Percentiles rank a stretch among this genome's conserved stretches.
Evolutionary conservation across 2,329 filamentous ascomycete species (phyloP).

Genomic region (Botrytis fabae): DNA sequence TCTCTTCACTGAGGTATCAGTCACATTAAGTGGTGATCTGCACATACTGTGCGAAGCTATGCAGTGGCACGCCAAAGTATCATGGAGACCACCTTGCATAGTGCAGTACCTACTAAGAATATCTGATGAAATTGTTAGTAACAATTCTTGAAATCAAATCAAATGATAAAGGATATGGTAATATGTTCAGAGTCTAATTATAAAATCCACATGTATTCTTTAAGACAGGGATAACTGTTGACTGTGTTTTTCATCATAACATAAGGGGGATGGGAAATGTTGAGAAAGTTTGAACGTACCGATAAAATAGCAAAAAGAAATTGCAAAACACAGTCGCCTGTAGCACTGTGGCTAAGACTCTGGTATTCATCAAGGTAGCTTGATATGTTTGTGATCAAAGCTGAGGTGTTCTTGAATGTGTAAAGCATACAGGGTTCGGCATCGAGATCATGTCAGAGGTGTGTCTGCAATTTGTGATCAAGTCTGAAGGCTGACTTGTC

Average conservation of each 20-base stretch:
- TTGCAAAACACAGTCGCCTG: background rate
- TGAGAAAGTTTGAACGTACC: slow-evolving; percentile 10
- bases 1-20: background rate
- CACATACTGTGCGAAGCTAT: background rate
- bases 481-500: background rate
- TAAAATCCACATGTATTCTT: slow-evolving; percentile 24
- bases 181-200: slow-evolving; percentile 26
- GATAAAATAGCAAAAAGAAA: background rate
- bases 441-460: background rate
- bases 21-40: background rate
- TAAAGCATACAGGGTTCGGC: background rate
- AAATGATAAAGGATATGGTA: background rate
- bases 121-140: slow-evolving; percentile 9
- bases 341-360: background rate
- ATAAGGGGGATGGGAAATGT: background rate
- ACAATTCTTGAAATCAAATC: slow-evolving; percentile 6
- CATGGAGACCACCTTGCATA: background rate
- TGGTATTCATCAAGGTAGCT: background rate
- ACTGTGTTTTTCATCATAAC: slow-evolving; percentile 24
- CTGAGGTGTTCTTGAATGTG: background rate
- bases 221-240: slow-evolving; percentile 27
- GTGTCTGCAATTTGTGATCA: background rate
- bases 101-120: slow-evolving; percentile 5
- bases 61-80: background rate
- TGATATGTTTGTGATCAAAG: background rate